Evolutionary conservation across 2,329 filamentous ascomycete genomes (phyloP).

Genomic region (Cladosporium oxysporum): DNA sequence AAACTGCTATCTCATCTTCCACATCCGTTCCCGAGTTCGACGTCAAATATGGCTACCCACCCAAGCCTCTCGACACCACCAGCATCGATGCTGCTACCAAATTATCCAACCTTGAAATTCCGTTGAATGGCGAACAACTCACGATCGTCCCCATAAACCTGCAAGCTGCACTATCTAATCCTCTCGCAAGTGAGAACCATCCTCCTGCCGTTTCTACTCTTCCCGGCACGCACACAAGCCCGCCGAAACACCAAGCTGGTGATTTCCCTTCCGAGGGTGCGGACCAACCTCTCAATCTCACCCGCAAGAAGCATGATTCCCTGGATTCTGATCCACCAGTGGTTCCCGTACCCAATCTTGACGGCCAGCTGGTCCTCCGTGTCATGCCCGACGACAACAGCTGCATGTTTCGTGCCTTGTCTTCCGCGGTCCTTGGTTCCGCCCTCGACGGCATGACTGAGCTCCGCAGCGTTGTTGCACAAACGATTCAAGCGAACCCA

Average conservation of each 20-base stretch:
- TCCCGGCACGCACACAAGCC: conserved; percentile 23
- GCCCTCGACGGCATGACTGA: conserved; percentile 68
- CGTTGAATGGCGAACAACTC: conserved; percentile 68
- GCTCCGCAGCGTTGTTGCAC: conserved; percentile 75
- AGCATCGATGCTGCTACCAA: conserved; percentile 51
- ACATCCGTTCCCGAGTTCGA: conserved; percentile 68
- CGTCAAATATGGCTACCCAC: conserved; percentile 83
- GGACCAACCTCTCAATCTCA: conserved; percentile 39
- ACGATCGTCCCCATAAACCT: conserved; percentile 58
- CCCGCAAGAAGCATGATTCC: conserved; percentile 46
- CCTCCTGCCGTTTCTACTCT: conserved; percentile 30
- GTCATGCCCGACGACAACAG: conserved; percentile 98
- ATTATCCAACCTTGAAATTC: conserved; percentile 59
- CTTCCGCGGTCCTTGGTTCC: conserved; percentile 69
- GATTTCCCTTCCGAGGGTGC: conserved; percentile 28
- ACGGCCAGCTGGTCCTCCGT: conserved; percentile 68
- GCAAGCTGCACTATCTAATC: conserved; percentile 37
- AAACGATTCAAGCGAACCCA: conserved; percentile 72
- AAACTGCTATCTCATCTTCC: conserved; percentile 61
- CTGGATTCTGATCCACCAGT: conserved; percentile 62
- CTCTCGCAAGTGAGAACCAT: conserved; percentile 29
- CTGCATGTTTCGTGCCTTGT: conserved; percentile 89
- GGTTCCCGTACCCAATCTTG: conserved; percentile 57
- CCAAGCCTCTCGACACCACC: conserved; percentile 66
- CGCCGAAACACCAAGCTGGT: conserved; percentile 31